Evolutionary conservation across 2,329 filamentous ascomycete genomes (phyloP).

Genomic region (Cladobotryum mycophilum): DNA sequence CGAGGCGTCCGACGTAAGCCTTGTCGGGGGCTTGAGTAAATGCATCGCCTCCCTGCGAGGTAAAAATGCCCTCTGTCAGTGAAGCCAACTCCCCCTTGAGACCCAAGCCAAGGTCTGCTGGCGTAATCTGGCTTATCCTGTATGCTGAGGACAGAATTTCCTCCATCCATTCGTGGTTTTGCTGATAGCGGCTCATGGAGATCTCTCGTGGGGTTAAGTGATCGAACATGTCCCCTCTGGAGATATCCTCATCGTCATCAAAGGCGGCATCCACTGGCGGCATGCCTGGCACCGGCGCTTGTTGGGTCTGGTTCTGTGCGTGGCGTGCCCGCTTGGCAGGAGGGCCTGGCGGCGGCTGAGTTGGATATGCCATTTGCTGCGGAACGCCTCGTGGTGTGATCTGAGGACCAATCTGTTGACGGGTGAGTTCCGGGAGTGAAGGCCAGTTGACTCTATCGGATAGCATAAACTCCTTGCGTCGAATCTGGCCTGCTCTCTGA

Average conservation of each 20-base stretch:
- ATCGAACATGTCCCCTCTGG: conserved; percentile 83
- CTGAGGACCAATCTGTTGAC: conserved; percentile 45
- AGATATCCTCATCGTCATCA: conserved; percentile 87
- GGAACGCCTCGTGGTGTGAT: conserved; percentile 44
- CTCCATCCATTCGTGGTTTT: conserved; percentile 99
- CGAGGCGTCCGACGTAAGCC: conserved; percentile 57
- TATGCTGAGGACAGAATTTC: conserved; percentile 92
- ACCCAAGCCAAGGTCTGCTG: conserved; percentile 80
- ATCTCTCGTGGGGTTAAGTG: conserved; percentile 84
- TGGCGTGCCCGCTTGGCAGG: conserved; percentile 51
- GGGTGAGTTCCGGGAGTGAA: conserved; percentile 56
- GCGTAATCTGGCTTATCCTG: conserved; percentile 74
- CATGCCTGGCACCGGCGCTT: conserved; percentile 25
- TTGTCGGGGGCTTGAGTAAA: conserved; percentile 43
- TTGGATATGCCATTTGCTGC: conserved; percentile 57
- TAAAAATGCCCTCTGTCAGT: conserved; percentile 80
- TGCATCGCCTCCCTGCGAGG: conserved; percentile 51
- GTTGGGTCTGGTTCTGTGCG: conserved; percentile 34
- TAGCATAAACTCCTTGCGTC: conserved; percentile 91
- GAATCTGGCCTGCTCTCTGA: conserved; percentile 71
- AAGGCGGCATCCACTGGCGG: conserved; percentile 41
- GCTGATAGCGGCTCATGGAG: conserved; percentile 77
- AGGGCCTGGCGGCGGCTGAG: conserved; percentile 44
- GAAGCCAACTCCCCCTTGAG: conserved; percentile 74
- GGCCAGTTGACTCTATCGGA: conserved; percentile 89